phyloP scores from a whole-genome alignment of 1,139 yeast species.

The Kurtzmaniella quercitrusa region DNA sequence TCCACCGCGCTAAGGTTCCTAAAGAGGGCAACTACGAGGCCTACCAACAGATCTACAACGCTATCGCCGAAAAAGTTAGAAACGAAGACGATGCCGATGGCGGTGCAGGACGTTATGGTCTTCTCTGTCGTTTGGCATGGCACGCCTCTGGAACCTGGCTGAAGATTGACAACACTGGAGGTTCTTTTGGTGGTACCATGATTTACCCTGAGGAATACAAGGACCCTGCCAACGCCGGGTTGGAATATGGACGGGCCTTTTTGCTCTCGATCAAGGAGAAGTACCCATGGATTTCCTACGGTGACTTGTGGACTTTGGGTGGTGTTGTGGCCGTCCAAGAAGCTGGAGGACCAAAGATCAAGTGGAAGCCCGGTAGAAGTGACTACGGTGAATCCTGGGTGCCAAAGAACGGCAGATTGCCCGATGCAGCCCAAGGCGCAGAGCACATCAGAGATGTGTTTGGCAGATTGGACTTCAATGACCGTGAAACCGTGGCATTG shows the following conservation, averaged over 20 bases:
- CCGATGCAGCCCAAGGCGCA: slow-evolving; percentile 74
- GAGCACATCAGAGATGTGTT: slow-evolving; percentile 65
- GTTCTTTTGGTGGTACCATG: slow-evolving; percentile 85
- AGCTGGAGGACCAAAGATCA: slow-evolving; percentile 77
- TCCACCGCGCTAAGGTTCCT: slow-evolving; percentile 22
- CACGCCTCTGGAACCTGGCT: slow-evolving; percentile 71
- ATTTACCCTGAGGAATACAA: slow-evolving; percentile 58
- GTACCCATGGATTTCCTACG: slow-evolving; percentile 77
- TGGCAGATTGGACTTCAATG: slow-evolving; percentile 69
- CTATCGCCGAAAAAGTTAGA: slow-evolving; percentile 67
- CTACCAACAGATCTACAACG: slow-evolving; percentile 77
- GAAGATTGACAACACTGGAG: slow-evolving; percentile 58
- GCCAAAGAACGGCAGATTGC: slow-evolving; percentile 72
- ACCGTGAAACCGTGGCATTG: slow-evolving; percentile 80
- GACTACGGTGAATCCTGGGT: slow-evolving; percentile 36
- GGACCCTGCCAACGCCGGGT: slow-evolving; percentile 76
- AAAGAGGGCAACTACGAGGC: slow-evolving; percentile 40
- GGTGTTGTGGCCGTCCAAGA: slow-evolving; percentile 88
- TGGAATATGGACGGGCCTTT: slow-evolving; percentile 62
- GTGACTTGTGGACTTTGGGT: slow-evolving; percentile 84
- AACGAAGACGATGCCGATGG: slow-evolving; percentile 76
- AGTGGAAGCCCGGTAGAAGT: slow-evolving; percentile 83
- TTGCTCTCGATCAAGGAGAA: slow-evolving; percentile 54
- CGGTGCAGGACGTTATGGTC: slow-evolving; percentile 63
- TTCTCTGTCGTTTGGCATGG: slow-evolving; percentile 70